Percentiles rank a stretch among this genome's conserved stretches.
Evolutionary conservation across 805 yeast species (phyloP).

Genomic region (Komagataella pastoris): DNA sequence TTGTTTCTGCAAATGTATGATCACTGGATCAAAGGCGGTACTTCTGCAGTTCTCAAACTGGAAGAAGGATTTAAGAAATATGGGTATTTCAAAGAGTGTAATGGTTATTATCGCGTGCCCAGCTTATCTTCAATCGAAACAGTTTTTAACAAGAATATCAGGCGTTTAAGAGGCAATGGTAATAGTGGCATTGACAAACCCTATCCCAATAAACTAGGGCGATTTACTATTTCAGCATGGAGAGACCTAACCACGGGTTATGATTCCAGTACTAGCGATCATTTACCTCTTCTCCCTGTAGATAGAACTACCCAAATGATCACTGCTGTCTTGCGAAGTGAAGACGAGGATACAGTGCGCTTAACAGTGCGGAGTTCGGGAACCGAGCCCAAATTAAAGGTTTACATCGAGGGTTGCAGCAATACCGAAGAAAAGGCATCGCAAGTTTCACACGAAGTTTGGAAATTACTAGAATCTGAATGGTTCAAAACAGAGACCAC

Average conservation of each 20-base stretch:
- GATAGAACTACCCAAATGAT: slow-evolving; percentile 80
- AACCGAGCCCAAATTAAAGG: slow-evolving; percentile 89
- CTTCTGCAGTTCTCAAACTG: slow-evolving; percentile 34
- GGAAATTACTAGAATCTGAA: slow-evolving; percentile 41
- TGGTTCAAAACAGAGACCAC: slow-evolving; percentile 58
- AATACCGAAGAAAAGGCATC: slow-evolving; percentile 30
- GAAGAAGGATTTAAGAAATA: slow-evolving; percentile 45
- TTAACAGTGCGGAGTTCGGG: slow-evolving; percentile 92
- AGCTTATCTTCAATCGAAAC: slow-evolving; percentile 34
- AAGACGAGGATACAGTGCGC: slow-evolving; percentile 25
- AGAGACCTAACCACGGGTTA: slow-evolving; percentile 77
- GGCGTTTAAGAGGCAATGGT: slow-evolving; percentile 4
- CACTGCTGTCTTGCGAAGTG: slow-evolving; percentile 36
- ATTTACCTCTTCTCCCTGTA: slow-evolving; percentile 52
- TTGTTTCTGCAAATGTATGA: slow-evolving; percentile 63
- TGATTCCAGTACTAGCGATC: slow-evolving; percentile 52
- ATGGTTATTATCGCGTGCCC: slow-evolving; percentile 70
- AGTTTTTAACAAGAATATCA: slow-evolving; percentile 38
- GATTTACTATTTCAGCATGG: slow-evolving; percentile 47
- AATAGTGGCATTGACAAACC: slow-evolving; percentile 5
- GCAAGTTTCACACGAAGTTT: slow-evolving; percentile 43
- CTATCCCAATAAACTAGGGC: slow-evolving; percentile 42
- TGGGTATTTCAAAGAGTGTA: slow-evolving; percentile 77
- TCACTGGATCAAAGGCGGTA: slow-evolving; percentile 27
- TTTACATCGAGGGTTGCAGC: slow-evolving; percentile 73